Conservation (phyloP, 139 green algal genomes). For the Chlamydomonas sp. region DNA sequence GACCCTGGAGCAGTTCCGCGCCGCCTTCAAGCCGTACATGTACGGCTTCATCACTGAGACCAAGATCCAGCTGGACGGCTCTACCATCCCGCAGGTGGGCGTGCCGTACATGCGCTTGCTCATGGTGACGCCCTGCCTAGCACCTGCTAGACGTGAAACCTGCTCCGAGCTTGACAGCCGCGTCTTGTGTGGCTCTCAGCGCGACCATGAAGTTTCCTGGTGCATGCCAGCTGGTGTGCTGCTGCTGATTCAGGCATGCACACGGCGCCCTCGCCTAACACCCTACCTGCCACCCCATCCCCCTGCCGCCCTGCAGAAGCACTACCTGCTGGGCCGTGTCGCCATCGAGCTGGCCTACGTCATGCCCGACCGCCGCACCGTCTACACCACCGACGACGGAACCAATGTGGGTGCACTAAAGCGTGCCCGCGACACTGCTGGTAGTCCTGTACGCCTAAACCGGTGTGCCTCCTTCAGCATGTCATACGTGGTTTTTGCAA, state of each 20-base stretch:
- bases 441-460: no score
- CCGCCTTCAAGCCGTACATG: slow-evolving; percentile 17
- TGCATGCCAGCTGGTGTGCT: no score
- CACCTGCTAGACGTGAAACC: no score
- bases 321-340: slow-evolving; percentile 45
- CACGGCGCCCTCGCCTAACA: not conserved
- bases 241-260: not conserved
- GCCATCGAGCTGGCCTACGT: slow-evolving; percentile 29
- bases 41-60: slow-evolving; percentile 56
- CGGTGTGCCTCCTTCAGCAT: no score
- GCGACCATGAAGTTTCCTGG: no score
- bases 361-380: slow-evolving; percentile 48
- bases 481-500: no score
- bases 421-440: no score
- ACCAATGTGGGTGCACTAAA: slow-evolving; percentile 9
- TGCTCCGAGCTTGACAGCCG: no score
- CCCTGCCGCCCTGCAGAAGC: slow-evolving; percentile 23
- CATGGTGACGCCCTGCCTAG: no score
- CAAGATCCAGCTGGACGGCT: slow-evolving; percentile 26
- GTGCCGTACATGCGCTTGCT: no score
- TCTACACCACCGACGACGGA: slow-evolving; percentile 48
- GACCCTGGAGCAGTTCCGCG: slow-evolving; percentile 12
- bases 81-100: not conserved
- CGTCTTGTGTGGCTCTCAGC: no score
- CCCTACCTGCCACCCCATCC: no score